Conservation (phyloP, 1,139 yeast genomes). For the Blastobotrys ciferrii region DNA sequence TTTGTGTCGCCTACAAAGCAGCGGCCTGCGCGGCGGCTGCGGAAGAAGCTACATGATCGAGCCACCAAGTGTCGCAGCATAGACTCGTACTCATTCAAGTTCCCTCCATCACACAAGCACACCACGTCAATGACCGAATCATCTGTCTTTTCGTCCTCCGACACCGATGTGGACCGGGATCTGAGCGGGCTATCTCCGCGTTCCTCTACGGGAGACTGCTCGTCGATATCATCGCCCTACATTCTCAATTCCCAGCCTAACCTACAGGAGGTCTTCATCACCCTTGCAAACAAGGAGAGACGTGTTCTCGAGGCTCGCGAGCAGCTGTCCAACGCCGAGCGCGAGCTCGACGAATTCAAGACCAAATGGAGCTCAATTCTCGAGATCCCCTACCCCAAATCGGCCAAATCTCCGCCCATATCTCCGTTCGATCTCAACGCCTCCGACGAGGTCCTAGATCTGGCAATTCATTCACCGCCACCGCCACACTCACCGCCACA, state of each 20-base stretch:
- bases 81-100: conserved; percentile 7
- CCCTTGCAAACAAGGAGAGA: conserved; percentile 39
- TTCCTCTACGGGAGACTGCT: background rate
- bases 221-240: conserved; percentile 22
- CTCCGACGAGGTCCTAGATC: conserved; percentile 3
- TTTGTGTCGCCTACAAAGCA: background rate
- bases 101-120: conserved; percentile 3
- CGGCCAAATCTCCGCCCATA: conserved; percentile 4
- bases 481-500: background rate
- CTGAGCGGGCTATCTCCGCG: conserved; percentile 1
- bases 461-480: conserved; percentile 1
- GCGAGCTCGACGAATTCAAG: conserved; percentile 29
- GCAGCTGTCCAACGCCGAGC: conserved; percentile 30
- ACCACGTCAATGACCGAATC: conserved; percentile 6
- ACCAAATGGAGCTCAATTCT: conserved; percentile 28
- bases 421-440: conserved; percentile 8
- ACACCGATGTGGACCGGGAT: background rate
- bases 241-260: conserved; percentile 28
- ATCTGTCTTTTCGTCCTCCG: conserved; percentile 5
- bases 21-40: background rate
- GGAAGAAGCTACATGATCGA: conserved; percentile 4
- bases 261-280: conserved; percentile 36
- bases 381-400: conserved; percentile 16
- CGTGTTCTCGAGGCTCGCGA: conserved; percentile 39
- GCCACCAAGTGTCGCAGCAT: conserved; percentile 5